Evolutionary conservation across 73 alveolate genomes (phyloP).

Genomic region (Paramecium caudatum): DNA sequence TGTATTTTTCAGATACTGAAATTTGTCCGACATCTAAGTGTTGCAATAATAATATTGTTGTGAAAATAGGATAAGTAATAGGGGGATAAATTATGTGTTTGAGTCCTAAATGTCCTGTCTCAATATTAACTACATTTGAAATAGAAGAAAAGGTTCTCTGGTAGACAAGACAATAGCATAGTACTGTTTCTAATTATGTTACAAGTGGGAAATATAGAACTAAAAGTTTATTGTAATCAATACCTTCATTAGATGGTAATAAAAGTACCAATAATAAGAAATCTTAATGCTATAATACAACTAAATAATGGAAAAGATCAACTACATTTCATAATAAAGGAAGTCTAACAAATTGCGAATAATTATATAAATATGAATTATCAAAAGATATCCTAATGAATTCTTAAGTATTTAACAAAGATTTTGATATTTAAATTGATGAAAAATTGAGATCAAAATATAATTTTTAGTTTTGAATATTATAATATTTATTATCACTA

Average conservation of each 20-base stretch:
- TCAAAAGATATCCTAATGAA: not conserved
- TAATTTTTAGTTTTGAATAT: not conserved
- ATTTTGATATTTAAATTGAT: conserved; percentile 27
- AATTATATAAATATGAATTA: not conserved
- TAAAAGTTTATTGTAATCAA: conserved; percentile 21
- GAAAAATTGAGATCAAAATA: not conserved
- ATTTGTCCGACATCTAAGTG: conserved; percentile 33
- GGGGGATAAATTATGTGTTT: conserved; percentile 57
- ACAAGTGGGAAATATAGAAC: conserved; percentile 54
- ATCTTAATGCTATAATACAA: too few relatives aligned
- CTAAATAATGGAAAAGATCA: conserved; percentile 39
- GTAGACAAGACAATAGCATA: not conserved
- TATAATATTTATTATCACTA: not conserved
- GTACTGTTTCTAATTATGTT: not conserved
- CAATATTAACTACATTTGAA: conserved; percentile 28
- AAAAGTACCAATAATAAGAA: too few relatives aligned
- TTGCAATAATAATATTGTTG: not conserved
- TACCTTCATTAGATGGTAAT: too few relatives aligned
- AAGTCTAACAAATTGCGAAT: conserved; percentile 4
- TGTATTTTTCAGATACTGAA: conserved; percentile 64
- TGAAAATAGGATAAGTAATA: conserved; percentile 1
- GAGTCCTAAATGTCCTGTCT: conserved; percentile 5
- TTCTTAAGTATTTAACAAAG: not conserved
- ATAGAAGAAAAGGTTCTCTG: conserved; percentile 48
- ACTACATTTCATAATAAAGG: not conserved